Conservation (phyloP, 208 protist species). For the Vickermania ingenoplastis region DNA sequence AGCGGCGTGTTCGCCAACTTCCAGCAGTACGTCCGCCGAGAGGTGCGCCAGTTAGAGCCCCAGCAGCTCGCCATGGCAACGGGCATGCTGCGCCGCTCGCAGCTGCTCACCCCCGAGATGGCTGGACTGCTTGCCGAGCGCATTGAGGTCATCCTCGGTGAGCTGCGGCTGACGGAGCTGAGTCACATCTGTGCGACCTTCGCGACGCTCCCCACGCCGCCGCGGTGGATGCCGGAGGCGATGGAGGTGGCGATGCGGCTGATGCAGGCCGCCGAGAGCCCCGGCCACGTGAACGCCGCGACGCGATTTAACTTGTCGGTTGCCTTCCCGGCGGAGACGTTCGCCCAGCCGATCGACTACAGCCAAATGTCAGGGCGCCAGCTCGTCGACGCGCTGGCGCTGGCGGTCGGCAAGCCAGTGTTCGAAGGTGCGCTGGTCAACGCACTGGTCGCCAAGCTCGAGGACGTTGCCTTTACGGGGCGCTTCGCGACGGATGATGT, state of each 20-base stretch:
- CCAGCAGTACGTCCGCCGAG: constrained; percentile 35
- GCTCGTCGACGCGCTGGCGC: constrained; percentile 55
- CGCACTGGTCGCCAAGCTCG: constrained; percentile 36
- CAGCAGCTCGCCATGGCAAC: constrained; percentile 70
- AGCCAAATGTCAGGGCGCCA: constrained; percentile 41
- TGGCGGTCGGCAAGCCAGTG: constrained; percentile 17
- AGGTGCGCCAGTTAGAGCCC: constrained; percentile 44
- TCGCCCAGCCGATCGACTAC: constrained; percentile 43
- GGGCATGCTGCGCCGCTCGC: constrained; percentile 66
- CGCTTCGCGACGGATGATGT: constrained; percentile 65
- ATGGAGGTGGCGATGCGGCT: constrained; percentile 53
- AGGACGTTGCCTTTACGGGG: constrained; percentile 11
- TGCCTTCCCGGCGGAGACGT: constrained; percentile 58
- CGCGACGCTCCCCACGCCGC: constrained; percentile 31
- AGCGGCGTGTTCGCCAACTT: constrained; percentile 46
- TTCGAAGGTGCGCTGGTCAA: constrained; percentile 28
- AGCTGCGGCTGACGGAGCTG: constrained; percentile 70
- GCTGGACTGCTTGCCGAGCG: constrained; percentile 33
- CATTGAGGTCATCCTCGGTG: constrained; percentile 60
- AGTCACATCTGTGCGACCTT: constrained; percentile 79
- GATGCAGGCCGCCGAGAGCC: constrained; percentile 6
- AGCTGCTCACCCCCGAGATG: constrained; percentile 50
- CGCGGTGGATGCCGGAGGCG: constrained; percentile 65
- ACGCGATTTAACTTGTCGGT: constrained; percentile 51
- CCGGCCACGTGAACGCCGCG: constrained; percentile 6